These are phyloP conservation scores for Mycena citricolor DNA, from an alignment of 1,284 basidiomycete genomes.

Conservation along the genomic window DNA sequence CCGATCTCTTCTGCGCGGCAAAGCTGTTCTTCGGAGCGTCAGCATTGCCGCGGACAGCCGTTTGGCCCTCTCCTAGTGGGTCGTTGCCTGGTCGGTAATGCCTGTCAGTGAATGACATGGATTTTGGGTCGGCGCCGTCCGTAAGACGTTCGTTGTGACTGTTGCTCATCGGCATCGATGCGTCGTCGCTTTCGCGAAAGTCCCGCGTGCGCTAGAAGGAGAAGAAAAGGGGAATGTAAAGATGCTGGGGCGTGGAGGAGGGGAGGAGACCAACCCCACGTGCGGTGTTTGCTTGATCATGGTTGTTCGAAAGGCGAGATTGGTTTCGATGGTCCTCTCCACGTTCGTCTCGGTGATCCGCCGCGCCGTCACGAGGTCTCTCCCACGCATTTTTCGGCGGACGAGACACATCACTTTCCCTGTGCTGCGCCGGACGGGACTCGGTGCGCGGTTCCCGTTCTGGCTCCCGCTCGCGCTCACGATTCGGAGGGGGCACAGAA, in stretches of 20 bases:
- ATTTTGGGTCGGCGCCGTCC: background rate
- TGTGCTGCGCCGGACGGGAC: background rate
- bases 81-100: background rate
- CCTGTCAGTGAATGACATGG: slow-evolving; percentile 1
- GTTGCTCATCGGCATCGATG: slow-evolving; percentile 28
- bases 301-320: slow-evolving; percentile 3
- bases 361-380: too few relatives aligned
- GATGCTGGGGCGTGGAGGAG: slow-evolving; percentile 21
- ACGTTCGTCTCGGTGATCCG: too few relatives aligned
- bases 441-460: background rate
- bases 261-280: slow-evolving; percentile 24
- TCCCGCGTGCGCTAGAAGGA: slow-evolving; percentile 29
- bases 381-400: too few relatives aligned
- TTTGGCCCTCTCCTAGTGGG: too few relatives aligned
- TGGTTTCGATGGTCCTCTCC: slow-evolving; percentile 8
- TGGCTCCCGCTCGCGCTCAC: background rate
- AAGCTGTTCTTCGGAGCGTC: background rate
- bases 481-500: background rate
- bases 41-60: too few relatives aligned
- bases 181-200: slow-evolving; percentile 30
- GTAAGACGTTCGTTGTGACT: background rate
- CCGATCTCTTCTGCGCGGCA: background rate
- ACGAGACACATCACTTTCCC: too few relatives aligned
- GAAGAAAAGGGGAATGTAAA: slow-evolving; percentile 16
- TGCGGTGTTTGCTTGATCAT: slow-evolving; percentile 12